Base-by-base conservation (phyloP, 2,329 filamentous ascomycete species). In the Clonostachys solani region DNA sequence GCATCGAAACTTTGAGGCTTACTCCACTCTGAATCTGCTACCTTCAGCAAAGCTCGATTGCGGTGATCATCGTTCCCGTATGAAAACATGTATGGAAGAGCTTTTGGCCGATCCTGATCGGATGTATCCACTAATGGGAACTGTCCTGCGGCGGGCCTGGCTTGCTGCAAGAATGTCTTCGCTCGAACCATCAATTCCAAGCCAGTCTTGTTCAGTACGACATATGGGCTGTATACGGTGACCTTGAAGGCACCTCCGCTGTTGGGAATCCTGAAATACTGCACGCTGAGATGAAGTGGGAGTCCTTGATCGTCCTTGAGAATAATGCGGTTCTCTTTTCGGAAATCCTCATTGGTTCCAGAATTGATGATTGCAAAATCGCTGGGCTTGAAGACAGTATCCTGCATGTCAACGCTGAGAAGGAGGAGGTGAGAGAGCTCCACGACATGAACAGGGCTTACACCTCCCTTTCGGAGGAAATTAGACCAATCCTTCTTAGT, bases 401-500 rank as follows among this genome's bases (percentile, higher is more conserved):
- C 94, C 68, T 99, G 90, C 84, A 99, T 89, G 59, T 97, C 92
- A 52, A 99, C 81, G 59, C 92, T 97, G 58, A 99, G 80, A 33
- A 99, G 75, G 4, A 99, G 77, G 9, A 99, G 75, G 66, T 97
- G 95, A 1, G 92, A 96, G 17, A 99, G 75, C 67, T 99, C 92
- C 16, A 97, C 92, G 10, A 97, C 92, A 62, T 99, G 94, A 1
- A 99, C 92, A 1, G 95, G 95, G 63, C 94, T 99, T 48, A 97
- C 86, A 13, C 95, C 95, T 23, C 95, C 94, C 66, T 96, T 97
- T 48, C 94, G 84, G 42, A 99, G 72, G 70, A 99, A 99, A 64
- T 99, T 99, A 5, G 90, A 95, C 94, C 94, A 99, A 63, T 99
- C 94, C 63, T 95, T 96, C 74, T 92, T 95, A 0, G 92, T 96